A percentile compares a stretch with the other conserved stretches of the same genome.
phyloP scores from a whole-genome alignment of 2,329 filamentous ascomycete genomes.

The Colletotrichum gloeosporioides region DNA sequence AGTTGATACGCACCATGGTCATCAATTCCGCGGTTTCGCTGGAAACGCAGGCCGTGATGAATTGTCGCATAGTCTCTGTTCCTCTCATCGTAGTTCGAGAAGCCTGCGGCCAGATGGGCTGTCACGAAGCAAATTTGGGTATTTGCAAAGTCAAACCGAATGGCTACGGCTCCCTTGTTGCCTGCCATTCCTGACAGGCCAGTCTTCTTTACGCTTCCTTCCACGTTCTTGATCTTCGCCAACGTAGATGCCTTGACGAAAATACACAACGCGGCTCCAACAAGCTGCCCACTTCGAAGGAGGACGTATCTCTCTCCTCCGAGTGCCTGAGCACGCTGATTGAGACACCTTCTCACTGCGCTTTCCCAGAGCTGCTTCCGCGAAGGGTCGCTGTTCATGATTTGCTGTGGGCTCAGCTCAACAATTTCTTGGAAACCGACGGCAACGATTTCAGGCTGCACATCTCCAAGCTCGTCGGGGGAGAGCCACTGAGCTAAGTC shows the following conservation, averaged over 20 bases:
- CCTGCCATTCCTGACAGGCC: constrained; percentile 97
- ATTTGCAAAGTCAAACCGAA: constrained; percentile 92
- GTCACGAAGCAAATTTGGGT: constrained; percentile 96
- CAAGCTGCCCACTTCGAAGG: constrained; percentile 89
- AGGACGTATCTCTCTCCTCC: constrained; percentile 85
- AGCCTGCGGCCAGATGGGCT: constrained; percentile 93
- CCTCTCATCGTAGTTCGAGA: constrained; percentile 94
- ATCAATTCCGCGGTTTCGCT: constrained; percentile 87
- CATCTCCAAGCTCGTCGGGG: constrained; percentile 60
- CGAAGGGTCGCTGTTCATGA: constrained; percentile 96
- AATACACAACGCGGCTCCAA: constrained; percentile 90
- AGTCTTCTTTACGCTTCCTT: constrained; percentile 92
- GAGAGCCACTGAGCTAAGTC: constrained; percentile 90
- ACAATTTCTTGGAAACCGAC: constrained; percentile 98
- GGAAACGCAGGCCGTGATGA: constrained; percentile 84
- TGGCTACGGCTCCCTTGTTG: constrained; percentile 97
- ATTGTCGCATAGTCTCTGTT: constrained; percentile 94
- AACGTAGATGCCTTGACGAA: constrained; percentile 85
- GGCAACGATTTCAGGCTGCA: constrained; percentile 83
- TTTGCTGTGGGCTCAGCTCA: constrained; percentile 95
- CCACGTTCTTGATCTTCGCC: constrained; percentile 90
- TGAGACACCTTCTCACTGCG: constrained; percentile 79
- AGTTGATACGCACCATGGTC: constrained; percentile 70
- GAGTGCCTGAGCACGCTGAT: constrained; percentile 68
- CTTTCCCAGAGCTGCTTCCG: constrained; percentile 86